These are phyloP conservation scores for Pneumocystis oryctolagi DNA, from an alignment of 1,139 yeast genomes.

Conservation along the genomic window DNA sequence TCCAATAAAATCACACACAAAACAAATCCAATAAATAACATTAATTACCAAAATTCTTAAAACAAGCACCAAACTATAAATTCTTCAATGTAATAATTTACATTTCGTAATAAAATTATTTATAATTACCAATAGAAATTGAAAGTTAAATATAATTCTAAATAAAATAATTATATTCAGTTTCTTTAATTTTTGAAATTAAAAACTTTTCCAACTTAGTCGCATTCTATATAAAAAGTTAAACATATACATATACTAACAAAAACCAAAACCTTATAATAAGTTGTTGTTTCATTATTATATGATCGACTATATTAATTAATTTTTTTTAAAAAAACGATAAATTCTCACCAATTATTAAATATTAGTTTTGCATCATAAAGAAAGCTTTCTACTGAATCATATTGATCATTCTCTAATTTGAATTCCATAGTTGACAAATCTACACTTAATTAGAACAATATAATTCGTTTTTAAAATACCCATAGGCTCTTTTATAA, in stretches of 20 bases:
- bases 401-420: constrained; percentile 81
- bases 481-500: constrained; percentile 91
- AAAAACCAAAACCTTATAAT: constrained; percentile 35
- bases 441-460: constrained; percentile 29
- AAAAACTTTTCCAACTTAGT: constrained; percentile 8
- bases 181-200: constrained; percentile 8
- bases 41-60: neutral
- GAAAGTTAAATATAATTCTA: neutral
- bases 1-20: neutral
- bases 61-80: neutral
- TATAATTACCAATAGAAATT: neutral
- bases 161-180: neutral
- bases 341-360: constrained; percentile 39
- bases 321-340: neutral
- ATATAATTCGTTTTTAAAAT: neutral
- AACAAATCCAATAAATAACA: neutral
- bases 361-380: constrained; percentile 77
- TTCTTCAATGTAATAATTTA: neutral
- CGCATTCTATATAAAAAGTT: constrained; percentile 5
- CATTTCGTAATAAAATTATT: neutral
- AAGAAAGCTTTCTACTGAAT: constrained; percentile 76
- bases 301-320: constrained; percentile 43
- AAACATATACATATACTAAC: neutral
- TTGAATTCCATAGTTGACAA: constrained; percentile 87
- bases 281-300: constrained; percentile 79